Evolutionary conservation across 2,329 filamentous ascomycete species (phyloP).

Genomic region (Cytospora chrysosperma): DNA sequence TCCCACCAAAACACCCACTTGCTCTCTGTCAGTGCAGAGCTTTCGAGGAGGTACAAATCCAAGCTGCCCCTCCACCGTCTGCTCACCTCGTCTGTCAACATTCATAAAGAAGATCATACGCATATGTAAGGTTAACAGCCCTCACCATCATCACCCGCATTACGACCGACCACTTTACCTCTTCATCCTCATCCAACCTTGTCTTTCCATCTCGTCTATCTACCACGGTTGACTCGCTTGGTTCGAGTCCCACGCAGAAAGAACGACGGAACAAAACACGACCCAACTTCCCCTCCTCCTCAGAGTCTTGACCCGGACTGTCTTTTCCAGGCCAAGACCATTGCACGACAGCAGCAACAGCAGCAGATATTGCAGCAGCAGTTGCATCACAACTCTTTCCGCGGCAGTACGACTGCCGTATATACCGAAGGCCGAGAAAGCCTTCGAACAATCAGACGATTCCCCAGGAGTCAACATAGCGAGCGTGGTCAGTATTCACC

Average conservation of each 20-base stretch:
- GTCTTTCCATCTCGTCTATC: background rate
- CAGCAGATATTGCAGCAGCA: background rate
- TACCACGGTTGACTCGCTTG: slow-evolving; percentile 4
- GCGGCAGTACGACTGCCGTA: slow-evolving; percentile 1
- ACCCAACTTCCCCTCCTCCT: background rate
- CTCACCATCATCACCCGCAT: slow-evolving; percentile 1
- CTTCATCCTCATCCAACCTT: background rate
- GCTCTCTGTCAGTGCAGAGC: slow-evolving; percentile 9
- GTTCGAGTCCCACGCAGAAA: background rate
- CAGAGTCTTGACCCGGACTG: background rate
- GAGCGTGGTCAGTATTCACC: slow-evolving; percentile 16
- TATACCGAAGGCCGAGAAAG: background rate
- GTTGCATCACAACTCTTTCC: background rate
- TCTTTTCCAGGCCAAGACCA: slow-evolving; percentile 10
- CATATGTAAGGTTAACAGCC: slow-evolving; percentile 6
- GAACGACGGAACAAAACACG: background rate
- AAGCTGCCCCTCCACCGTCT: slow-evolving; percentile 25
- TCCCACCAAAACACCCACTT: slow-evolving; percentile 20
- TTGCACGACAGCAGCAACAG: slow-evolving; percentile 8
- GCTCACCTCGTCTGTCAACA: slow-evolving; percentile 18
- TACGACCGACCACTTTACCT: background rate
- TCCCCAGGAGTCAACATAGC: slow-evolving; percentile 4
- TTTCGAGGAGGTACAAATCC: slow-evolving; percentile 25
- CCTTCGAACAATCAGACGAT: background rate
- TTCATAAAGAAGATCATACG: slow-evolving; percentile 17